phyloP scores from a whole-genome alignment of 306 rosid species.

The Casuarina glauca region DNA sequence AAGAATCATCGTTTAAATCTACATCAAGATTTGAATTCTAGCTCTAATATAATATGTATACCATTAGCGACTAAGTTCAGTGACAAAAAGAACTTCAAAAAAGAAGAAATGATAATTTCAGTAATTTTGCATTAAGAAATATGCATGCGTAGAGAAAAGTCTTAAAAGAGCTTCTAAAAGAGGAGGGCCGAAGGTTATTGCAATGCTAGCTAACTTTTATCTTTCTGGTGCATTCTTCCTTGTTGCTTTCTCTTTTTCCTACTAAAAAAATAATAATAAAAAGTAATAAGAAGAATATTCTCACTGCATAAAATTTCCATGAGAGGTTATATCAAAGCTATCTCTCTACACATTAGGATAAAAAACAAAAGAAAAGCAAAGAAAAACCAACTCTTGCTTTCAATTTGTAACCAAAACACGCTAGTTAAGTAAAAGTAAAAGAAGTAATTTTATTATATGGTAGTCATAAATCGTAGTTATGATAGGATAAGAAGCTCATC shows the following conservation, averaged over 20 bases:
- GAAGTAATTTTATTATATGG: too few relatives aligned
- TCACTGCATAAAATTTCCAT: too few relatives aligned
- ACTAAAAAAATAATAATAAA: too few relatives aligned
- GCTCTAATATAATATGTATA: neutral
- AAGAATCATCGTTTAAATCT: slow-evolving; percentile 28
- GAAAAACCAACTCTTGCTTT: too few relatives aligned
- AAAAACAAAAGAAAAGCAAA: too few relatives aligned
- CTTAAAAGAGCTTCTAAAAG: neutral
- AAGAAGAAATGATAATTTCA: neutral
- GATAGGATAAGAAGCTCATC: too few relatives aligned
- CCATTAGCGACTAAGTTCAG: slow-evolving; percentile 33
- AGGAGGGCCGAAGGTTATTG: neutral
- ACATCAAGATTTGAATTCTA: slow-evolving; percentile 21
- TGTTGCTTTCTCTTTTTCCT: neutral
- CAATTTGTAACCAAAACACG: neutral
- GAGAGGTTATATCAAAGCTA: too few relatives aligned
- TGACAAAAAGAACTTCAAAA: slow-evolving; percentile 19
- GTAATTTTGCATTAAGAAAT: neutral
- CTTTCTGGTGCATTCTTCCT: neutral
- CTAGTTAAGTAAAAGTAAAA: too few relatives aligned
- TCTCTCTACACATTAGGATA: too few relatives aligned
- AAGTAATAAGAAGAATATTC: too few relatives aligned
- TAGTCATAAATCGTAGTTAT: too few relatives aligned
- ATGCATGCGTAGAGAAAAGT: neutral
- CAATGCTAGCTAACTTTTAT: neutral